phyloP scores from a whole-genome alignment of 768 basidiomycete genomes.

The Infundibulicybe gibba region DNA sequence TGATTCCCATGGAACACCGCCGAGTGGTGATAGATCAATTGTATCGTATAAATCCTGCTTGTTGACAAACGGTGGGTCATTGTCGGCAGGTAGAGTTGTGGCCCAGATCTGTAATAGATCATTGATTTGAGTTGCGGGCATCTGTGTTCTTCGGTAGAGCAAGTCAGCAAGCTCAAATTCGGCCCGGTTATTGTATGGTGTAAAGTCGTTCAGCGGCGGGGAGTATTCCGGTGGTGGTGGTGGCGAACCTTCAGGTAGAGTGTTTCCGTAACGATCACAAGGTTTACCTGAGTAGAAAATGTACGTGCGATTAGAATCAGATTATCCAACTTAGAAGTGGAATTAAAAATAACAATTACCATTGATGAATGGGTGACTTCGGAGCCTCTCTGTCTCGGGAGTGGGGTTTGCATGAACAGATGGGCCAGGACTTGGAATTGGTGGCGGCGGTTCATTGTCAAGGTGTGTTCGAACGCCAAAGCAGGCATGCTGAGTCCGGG shows the following conservation, averaged over 20 bases:
- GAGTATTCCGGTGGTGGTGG: neutral
- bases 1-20: constrained; percentile 31
- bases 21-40: constrained; percentile 30
- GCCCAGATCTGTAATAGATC: constrained; percentile 20
- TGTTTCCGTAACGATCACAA: neutral
- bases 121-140: constrained; percentile 18
- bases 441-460: no score
- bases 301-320: no score
- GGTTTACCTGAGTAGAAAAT: neutral
- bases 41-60: constrained; percentile 23
- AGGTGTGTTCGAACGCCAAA: no score
- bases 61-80: constrained; percentile 24
- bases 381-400: no score
- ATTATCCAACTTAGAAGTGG: neutral
- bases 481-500: no score
- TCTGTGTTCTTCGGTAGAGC: constrained; percentile 13
- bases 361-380: no score
- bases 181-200: constrained; percentile 9
- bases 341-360: no score
- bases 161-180: constrained; percentile 12
- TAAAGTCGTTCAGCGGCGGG: constrained; percentile 5
- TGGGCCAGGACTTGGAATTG: no score
- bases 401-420: no score
- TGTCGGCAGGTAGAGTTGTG: constrained; percentile 6
- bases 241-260: neutral